Base-by-base conservation (phyloP, 257 asterid species). In the Leptodermis oblonga region DNA sequence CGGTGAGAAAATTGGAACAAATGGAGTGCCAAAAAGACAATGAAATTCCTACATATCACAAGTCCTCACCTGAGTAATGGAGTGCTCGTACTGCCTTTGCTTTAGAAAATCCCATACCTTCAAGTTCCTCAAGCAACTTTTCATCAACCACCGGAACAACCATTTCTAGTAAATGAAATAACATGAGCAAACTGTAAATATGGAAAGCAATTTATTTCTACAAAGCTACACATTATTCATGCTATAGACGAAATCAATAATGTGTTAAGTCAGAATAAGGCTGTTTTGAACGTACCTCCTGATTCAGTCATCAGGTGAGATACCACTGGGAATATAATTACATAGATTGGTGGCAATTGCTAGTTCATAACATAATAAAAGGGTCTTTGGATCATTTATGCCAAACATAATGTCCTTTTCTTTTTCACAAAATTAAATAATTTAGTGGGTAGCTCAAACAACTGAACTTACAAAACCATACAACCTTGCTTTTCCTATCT, bases 41-140 rank as follows among this genome's bases (percentile, higher is more conserved):
- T 13, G 13, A 6, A 23, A 10, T 53, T 53, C 66, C 55, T 6
- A 63, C 66, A 20, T 43, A 18, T 8, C 41, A 33, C 23, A 45
- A n/a, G 41, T 41, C 46, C 81, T 70, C 82, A 94, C 99, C 99
- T 26, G 96, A 85, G 77, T 74, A 86, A 77, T 94, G 93, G 70
- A 94, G 97, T 49, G 96, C 97, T 8, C 97, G 90, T 46, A 78
- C 84, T 73, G 96, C 91, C 89, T 90, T 85, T 77, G 90, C 89
- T 81, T 89, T 87, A 9, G 97, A 72, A 76, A 94, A 94, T 65
- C 96, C 96, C 97, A 94, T 87, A 62, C 76, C 88, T 83, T 87
- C 93, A 49, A 94, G 99, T 73, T 89, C 96, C 56, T 78, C 62
- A 12, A 91, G 78, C 61, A 94, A 71, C 81, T 91, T 87, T 75